A percentile compares a stretch with the other conserved stretches of the same genome.
phyloP scores from a whole-genome alignment of 2,329 filamentous ascomycete species.

The Exophiala dermatitidis region DNA sequence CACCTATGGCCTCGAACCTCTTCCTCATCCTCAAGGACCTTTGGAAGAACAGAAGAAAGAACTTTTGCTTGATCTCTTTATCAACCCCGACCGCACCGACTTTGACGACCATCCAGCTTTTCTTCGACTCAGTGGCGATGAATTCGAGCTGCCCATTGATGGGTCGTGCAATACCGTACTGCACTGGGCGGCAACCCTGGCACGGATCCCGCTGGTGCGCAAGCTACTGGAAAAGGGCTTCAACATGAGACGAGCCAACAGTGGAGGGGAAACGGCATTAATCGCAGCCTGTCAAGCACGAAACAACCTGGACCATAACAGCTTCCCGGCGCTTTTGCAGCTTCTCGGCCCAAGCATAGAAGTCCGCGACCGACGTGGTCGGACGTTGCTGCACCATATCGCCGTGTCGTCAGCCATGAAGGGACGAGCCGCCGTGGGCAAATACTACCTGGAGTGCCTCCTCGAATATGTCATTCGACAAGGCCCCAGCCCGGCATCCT shows the following conservation, averaged over 20 bases:
- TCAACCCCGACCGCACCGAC: constrained; percentile 64
- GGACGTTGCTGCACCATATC: constrained; percentile 93
- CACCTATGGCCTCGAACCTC: constrained; percentile 35
- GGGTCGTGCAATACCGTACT: constrained; percentile 76
- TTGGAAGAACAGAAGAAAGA: constrained; percentile 73
- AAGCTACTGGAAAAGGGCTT: constrained; percentile 77
- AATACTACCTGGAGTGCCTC: constrained; percentile 91
- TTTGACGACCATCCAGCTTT: constrained; percentile 70
- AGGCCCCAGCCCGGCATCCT: constrained; percentile 52
- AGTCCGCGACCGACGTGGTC: constrained; percentile 76
- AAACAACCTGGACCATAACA: constrained; percentile 85
- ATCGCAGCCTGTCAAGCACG: constrained; percentile 90
- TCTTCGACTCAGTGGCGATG: constrained; percentile 63
- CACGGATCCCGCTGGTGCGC: constrained; percentile 72
- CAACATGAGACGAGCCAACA: constrained; percentile 80
- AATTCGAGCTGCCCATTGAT: constrained; percentile 90
- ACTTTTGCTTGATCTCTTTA: constrained; percentile 73
- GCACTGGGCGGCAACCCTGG: constrained; percentile 92
- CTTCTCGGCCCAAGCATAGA: constrained; percentile 85
- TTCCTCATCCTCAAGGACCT: constrained; percentile 49
- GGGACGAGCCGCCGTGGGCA: constrained; percentile 80
- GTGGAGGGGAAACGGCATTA: constrained; percentile 80
- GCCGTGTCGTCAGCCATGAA: constrained; percentile 93
- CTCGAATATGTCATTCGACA: constrained; percentile 91
- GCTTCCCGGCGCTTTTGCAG: constrained; percentile 84